A percentile compares a stretch with the other conserved stretches of the same genome.
phyloP scores from a whole-genome alignment of 2,329 filamentous ascomycete species.

The Helotiales sp. region DNA sequence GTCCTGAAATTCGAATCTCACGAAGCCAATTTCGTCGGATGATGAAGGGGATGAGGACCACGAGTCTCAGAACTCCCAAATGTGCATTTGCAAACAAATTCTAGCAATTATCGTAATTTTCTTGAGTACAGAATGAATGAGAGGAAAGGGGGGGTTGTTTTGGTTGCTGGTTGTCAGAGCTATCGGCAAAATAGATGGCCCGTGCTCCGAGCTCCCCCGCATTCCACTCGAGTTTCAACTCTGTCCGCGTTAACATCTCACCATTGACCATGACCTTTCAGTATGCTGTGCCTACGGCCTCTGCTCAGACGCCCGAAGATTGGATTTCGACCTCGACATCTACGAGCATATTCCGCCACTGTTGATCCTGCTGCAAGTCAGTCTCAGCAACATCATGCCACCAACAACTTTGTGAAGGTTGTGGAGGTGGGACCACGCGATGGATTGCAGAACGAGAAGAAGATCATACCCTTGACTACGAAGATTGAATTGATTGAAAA shows the following conservation, averaged over 20 bases:
- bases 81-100: too few relatives aligned
- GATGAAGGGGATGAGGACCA: too few relatives aligned
- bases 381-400: constrained; percentile 22
- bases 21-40: too few relatives aligned
- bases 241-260: not conserved
- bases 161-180: too few relatives aligned
- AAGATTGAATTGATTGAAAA: constrained; percentile 76
- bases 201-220: constrained; percentile 7
- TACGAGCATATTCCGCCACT: constrained; percentile 27
- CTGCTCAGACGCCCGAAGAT: constrained; percentile 7
- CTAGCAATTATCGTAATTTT: too few relatives aligned
- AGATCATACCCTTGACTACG: constrained; percentile 65
- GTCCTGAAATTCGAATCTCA: too few relatives aligned
- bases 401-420: constrained; percentile 52
- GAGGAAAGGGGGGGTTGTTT: too few relatives aligned
- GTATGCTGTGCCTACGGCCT: constrained; percentile 23
- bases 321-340: constrained; percentile 10
- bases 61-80: too few relatives aligned
- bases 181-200: not conserved
- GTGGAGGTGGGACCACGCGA: constrained; percentile 85
- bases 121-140: too few relatives aligned
- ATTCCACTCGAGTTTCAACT: not conserved
- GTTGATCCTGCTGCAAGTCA: constrained; percentile 13
- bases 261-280: constrained; percentile 7
- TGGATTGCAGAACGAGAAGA: constrained; percentile 85